A percentile compares a stretch with the other conserved stretches of the same genome.
Conservation (phyloP, 768 basidiomycete genomes). For the Lactifluus echinatus region DNA sequence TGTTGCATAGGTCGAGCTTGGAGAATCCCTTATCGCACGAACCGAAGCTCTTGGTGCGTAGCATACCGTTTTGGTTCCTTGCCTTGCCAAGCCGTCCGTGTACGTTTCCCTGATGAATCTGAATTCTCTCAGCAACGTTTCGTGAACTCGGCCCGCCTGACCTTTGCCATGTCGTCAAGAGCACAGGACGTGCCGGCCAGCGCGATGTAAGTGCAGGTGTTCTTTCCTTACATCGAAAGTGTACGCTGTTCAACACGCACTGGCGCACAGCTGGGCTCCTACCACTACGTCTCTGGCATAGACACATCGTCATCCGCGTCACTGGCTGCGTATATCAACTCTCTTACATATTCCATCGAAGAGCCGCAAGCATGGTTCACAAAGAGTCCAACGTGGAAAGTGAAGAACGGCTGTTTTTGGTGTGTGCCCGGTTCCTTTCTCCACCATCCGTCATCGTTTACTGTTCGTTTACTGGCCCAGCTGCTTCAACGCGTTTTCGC, state of each 20-base stretch:
- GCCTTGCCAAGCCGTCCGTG: no score
- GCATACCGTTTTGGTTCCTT: no score
- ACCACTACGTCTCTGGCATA: constrained; percentile 97
- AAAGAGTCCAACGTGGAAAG: constrained; percentile 79
- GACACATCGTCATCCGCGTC: constrained; percentile 98
- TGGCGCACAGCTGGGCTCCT: constrained; percentile 70
- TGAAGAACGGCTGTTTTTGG: constrained; percentile 91
- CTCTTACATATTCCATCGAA: constrained; percentile 91
- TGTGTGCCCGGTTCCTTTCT: constrained; percentile 31
- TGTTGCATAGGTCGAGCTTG: constrained; percentile 64
- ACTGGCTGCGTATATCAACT: constrained; percentile 96
- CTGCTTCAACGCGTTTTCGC: constrained; percentile 97
- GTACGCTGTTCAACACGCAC: constrained; percentile 5
- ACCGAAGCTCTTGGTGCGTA: constrained; percentile 85
- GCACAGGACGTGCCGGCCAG: constrained; percentile 69
- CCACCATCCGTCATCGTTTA: neutral
- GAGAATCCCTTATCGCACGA: constrained; percentile 79
- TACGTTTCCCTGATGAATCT: neutral
- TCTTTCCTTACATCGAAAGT: neutral
- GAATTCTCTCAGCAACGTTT: constrained; percentile 64
- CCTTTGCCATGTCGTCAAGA: constrained; percentile 92
- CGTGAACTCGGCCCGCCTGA: constrained; percentile 97
- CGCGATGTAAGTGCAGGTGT: constrained; percentile 64
- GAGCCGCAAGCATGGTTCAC: constrained; percentile 90
- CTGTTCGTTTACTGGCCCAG: constrained; percentile 31